These are phyloP conservation scores for Chrysoporthe austroafricana DNA, from an alignment of 2,329 filamentous ascomycete genomes.

Conservation along the genomic window DNA sequence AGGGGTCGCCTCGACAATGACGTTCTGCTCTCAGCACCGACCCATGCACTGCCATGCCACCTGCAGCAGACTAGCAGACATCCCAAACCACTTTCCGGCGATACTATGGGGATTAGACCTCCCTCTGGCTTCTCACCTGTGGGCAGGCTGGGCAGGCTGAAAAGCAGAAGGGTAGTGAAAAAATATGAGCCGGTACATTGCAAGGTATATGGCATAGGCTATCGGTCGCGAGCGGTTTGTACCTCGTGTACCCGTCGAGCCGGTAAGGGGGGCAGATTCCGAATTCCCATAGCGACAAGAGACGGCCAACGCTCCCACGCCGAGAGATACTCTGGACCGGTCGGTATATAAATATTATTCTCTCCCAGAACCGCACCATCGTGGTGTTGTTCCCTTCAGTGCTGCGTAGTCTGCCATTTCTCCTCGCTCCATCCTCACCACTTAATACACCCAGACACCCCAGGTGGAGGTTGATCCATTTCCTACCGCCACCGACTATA, in stretches of 20 bases:
- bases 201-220: conserved; percentile 20
- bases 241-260: conserved; percentile 5
- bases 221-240: conserved; percentile 17
- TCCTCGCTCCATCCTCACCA: conserved; percentile 4
- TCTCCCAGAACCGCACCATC: background rate
- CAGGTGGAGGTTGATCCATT: too few relatives aligned
- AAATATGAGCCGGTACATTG: conserved; percentile 3
- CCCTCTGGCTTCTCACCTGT: conserved; percentile 2
- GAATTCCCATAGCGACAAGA: conserved; percentile 1
- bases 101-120: conserved; percentile 12
- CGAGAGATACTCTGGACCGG: conserved; percentile 13
- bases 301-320: conserved; percentile 17
- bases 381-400: background rate
- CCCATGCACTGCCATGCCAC: conserved; percentile 11
- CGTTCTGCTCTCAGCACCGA: conserved; percentile 21
- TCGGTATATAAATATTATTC: conserved; percentile 27
- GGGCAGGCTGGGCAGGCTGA: background rate
- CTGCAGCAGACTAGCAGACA: conserved; percentile 26
- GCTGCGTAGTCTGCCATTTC: conserved; percentile 2
- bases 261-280: background rate
- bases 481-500: conserved; percentile 1
- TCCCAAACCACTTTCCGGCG: conserved; percentile 22
- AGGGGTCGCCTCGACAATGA: conserved; percentile 21
- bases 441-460: background rate
- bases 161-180: background rate